These are phyloP conservation scores for Cytospora leucostoma DNA, from an alignment of 2,329 filamentous ascomycete genomes.

Conservation along the genomic window DNA sequence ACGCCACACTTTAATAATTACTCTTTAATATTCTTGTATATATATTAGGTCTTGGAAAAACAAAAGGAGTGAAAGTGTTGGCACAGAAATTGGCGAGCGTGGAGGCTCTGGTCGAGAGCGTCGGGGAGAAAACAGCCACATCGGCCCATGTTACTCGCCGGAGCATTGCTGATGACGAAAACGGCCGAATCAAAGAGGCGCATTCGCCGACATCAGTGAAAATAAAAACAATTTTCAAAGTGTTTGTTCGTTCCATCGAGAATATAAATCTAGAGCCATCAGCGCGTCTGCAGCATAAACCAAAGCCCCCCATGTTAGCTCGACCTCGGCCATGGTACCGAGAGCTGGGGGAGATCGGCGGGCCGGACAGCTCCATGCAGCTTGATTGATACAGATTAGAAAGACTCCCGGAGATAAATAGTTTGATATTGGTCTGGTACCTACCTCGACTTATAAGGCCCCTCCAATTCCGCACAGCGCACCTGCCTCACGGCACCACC, in stretches of 20 bases:
- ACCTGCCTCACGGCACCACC: neutral
- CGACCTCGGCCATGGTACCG: constrained; percentile 1
- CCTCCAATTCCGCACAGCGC: neutral
- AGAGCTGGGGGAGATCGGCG: constrained; percentile 17
- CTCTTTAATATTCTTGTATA: constrained; percentile 22
- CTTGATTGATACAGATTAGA: neutral
- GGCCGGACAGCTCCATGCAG: neutral
- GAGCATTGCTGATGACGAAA: neutral
- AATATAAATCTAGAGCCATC: neutral
- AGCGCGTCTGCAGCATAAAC: neutral
- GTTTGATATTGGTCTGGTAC: neutral
- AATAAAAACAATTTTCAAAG: neutral
- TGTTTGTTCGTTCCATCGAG: neutral
- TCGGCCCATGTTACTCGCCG: neutral
- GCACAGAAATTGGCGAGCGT: neutral
- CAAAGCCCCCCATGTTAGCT: neutral
- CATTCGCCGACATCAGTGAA: neutral
- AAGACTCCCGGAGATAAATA: neutral
- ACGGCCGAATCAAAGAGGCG: neutral
- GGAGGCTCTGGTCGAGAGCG: neutral
- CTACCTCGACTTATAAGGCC: neutral
- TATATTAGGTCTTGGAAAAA: constrained; percentile 7
- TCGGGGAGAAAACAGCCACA: neutral
- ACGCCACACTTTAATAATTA: constrained; percentile 24
- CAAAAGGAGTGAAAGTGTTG: neutral